Evolutionary conservation across 2,329 filamentous ascomycete genomes (phyloP), one percentile per base, ranked within the genome.

Genomic region (Rhynchosporium agropyri): DNA sequence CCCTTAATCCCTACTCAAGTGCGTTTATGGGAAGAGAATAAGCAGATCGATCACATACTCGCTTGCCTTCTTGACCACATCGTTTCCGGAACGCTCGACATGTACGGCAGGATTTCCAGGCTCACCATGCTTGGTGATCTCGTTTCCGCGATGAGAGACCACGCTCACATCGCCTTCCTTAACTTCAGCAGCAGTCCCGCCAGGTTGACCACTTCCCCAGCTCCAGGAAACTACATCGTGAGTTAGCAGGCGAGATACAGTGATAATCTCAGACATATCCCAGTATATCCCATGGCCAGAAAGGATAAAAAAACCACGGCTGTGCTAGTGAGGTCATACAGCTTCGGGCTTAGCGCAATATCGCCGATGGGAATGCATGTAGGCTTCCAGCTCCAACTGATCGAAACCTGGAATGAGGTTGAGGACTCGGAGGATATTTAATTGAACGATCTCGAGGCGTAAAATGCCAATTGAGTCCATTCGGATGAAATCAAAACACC

Each of bases 51-150:
- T n/a, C 5, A 54, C 51, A 10, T 54, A 54, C 75, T 89, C 86
- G 49, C 79, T 82, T 12, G 85, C 83, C 65, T 79, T 80, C 77
- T 89, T 88, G 58, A 87, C 84, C 26, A 88, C 85, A 72, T 89
- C 85, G 69, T 88, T 87, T 54, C 86, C 85, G 13, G 79, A 77
- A 51, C 84, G 79, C 69, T 79, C 78, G 69, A 89, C 76, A 66
- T 83, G 81, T 5, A 89, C 83, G 38, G 85, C 86, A 2, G 85
- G 86, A 67, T 89, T 84, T 26, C 80, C 79, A 33, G 82, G 80
- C 31, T 83, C 80, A 57, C 84, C 86, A 45, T 84, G 85, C 76
- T 85, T 87, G 76, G 83, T 85, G 73, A 89, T 83, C 33, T 81
- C 84, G 74, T 89, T 89, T 69, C 86, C 85, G 57, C 78, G 78